Evolutionary conservation across 441 rosid species (phyloP), one percentile per base, ranked within the genome.

Genomic region (Brassica balearica): DNA sequence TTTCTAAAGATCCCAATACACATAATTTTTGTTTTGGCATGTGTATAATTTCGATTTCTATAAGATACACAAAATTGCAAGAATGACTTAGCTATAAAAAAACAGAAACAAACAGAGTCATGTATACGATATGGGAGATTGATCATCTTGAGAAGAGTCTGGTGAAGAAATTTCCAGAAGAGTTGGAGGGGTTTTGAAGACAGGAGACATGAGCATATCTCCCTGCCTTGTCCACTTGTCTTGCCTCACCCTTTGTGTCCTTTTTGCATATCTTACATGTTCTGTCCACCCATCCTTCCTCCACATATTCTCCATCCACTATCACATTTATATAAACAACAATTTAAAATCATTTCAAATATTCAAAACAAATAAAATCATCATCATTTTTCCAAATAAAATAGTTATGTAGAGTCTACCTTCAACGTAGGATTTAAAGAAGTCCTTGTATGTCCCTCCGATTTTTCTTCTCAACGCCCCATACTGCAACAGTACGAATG

Each of bases 271-370:
- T 84, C 82, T 85, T 93, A 89, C 99, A 93, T 20, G 96, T 90
- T 82, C 89, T 95, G 88, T 93, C 98, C 10, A 95, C 96, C 99
- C 99, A 95, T 5, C 99, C 97, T 22, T 95, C 97, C 79, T 95
- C 99, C 63, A 93, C 97, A 62, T 92, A 95, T 69, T 90, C 43
- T 36, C 99, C 97, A 66, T 95, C 96, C 88, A 95, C 97, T 95
- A 43, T 32, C 29, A 46, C 72, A 69, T 56, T 23, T 55, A 1
- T 15, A 32, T 22, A 34, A 10, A 68, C 1, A 32, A 58, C 3
- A 25, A 7, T 23, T 70, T 22, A 17, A 15, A 51, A 43, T 58
- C 60, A 14, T 0, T 71, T 56, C 71, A 56, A 38, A 41, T 5
- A 23, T 9, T 51, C 38, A 5, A 6, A 58, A 2, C 15, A 59